phyloP scores from a whole-genome alignment of 2,329 filamentous ascomycete species.

The Sporothrix pseudoabietina region DNA sequence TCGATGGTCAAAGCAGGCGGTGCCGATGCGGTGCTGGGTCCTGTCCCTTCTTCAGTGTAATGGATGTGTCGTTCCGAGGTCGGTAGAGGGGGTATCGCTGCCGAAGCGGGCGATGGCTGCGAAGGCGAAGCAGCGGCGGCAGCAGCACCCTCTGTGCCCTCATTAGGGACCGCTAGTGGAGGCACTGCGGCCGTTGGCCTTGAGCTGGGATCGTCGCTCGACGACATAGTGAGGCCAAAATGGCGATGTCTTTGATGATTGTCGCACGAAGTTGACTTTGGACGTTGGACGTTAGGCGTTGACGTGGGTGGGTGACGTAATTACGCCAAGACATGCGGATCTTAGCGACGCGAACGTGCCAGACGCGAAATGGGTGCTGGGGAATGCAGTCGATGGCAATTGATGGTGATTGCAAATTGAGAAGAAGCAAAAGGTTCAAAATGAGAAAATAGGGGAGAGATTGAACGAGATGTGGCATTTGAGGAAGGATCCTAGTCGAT shows the following conservation, averaged over 20 bases:
- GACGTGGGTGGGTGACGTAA: constrained; percentile 17
- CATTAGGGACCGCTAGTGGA: background rate
- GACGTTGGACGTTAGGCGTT: background rate
- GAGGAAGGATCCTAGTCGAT: background rate
- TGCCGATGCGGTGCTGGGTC: constrained; percentile 1
- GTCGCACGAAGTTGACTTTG: background rate
- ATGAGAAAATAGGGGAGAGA: background rate
- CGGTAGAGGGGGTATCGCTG: background rate
- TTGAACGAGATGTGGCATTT: background rate
- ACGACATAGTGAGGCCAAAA: constrained; percentile 4
- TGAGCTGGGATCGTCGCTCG: background rate
- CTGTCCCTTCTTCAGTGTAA: background rate
- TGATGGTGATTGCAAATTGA: background rate
- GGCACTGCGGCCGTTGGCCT: background rate
- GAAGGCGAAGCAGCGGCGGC: background rate
- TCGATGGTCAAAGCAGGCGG: background rate
- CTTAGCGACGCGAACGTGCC: background rate
- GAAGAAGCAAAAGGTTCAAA: background rate
- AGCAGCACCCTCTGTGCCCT: background rate
- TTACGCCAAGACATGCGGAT: constrained; percentile 25
- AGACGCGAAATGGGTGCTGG: background rate
- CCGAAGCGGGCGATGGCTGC: background rate
- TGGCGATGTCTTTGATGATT: background rate
- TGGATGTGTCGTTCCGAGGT: constrained; percentile 10
- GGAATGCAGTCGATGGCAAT: background rate